Conservation (phyloP, 2,329 filamentous ascomycete species). For the Apiospora kogelbergensis region DNA sequence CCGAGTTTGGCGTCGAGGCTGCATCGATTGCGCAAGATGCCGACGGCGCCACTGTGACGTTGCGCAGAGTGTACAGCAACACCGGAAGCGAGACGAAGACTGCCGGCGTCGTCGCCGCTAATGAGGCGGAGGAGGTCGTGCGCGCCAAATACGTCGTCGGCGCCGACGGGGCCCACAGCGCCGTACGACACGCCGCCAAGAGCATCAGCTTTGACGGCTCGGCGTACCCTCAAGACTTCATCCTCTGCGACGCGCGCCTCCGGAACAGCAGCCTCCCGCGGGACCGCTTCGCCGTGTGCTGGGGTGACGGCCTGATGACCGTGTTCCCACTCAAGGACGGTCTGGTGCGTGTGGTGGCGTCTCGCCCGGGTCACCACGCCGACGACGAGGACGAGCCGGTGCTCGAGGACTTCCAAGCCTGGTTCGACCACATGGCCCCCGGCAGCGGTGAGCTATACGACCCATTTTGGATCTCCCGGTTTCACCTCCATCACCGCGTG, state of each 20-base stretch:
- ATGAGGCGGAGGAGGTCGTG: constrained; percentile 20
- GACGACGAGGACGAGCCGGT: constrained; percentile 16
- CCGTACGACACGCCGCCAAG: constrained; percentile 37
- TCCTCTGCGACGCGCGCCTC: constrained; percentile 42
- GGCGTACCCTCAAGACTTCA: constrained; percentile 44
- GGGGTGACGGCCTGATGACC: constrained; percentile 34
- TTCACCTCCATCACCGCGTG: constrained; percentile 43
- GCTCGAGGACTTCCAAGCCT: constrained; percentile 33
- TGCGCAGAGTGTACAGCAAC: constrained; percentile 14
- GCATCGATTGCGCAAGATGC: constrained; percentile 21
- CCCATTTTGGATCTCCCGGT: constrained; percentile 42
- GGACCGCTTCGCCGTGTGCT: constrained; percentile 29
- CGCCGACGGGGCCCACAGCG: constrained; percentile 45
- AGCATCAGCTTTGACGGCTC: constrained; percentile 41
- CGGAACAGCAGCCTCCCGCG: constrained; percentile 15
- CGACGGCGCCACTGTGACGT: constrained; percentile 21
- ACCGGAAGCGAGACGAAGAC: neutral
- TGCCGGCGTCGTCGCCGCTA: constrained; percentile 11
- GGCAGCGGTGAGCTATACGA: constrained; percentile 28
- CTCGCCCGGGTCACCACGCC: constrained; percentile 19
- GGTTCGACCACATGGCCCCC: constrained; percentile 29
- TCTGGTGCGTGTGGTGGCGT: constrained; percentile 27
- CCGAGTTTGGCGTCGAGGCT: constrained; percentile 23
- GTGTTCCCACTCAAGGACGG: constrained; percentile 30
- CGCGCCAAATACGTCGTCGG: constrained; percentile 40